Evolutionary conservation across 2,329 filamentous ascomycete species (phyloP).

Genomic region (Talaromyces sp.): DNA sequence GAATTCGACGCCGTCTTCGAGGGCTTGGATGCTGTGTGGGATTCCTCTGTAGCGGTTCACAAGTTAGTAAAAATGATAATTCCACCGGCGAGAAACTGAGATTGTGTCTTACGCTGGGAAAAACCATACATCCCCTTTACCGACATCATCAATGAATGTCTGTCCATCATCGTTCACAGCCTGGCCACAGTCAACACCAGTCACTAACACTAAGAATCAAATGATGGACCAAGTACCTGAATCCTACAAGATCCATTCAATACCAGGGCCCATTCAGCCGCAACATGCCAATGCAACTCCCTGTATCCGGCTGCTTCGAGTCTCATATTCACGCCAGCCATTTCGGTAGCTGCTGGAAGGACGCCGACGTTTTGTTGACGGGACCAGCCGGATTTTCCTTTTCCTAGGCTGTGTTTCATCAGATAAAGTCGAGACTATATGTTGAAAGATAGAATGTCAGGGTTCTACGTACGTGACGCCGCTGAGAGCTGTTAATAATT

Average conservation of each 20-base stretch:
- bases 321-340: slow-evolving; percentile 62
- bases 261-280: slow-evolving; percentile 41
- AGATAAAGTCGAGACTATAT: background rate
- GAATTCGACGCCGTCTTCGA: slow-evolving; percentile 66
- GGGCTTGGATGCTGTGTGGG: slow-evolving; percentile 73
- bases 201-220: background rate
- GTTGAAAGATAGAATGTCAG: background rate
- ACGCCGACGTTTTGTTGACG: slow-evolving; percentile 54
- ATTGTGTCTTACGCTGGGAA: slow-evolving; percentile 59
- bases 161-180: slow-evolving; percentile 59
- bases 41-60: slow-evolving; percentile 51
- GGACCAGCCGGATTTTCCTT: slow-evolving; percentile 53
- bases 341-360: slow-evolving; percentile 51
- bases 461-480: slow-evolving; percentile 42
- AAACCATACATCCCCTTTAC: slow-evolving; percentile 77
- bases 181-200: slow-evolving; percentile 22
- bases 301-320: slow-evolving; percentile 59
- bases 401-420: slow-evolving; percentile 38
- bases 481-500: slow-evolving; percentile 36
- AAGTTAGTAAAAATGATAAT: background rate
- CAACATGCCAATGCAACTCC: slow-evolving; percentile 58
- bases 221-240: slow-evolving; percentile 25
- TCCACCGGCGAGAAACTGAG: background rate
- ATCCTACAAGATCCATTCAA: slow-evolving; percentile 42
- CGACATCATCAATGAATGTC: slow-evolving; percentile 73